Percentiles rank a stretch among this genome's conserved stretches.
Conservation (phyloP, 345 rosid species). For the Luvunga scandens region DNA sequence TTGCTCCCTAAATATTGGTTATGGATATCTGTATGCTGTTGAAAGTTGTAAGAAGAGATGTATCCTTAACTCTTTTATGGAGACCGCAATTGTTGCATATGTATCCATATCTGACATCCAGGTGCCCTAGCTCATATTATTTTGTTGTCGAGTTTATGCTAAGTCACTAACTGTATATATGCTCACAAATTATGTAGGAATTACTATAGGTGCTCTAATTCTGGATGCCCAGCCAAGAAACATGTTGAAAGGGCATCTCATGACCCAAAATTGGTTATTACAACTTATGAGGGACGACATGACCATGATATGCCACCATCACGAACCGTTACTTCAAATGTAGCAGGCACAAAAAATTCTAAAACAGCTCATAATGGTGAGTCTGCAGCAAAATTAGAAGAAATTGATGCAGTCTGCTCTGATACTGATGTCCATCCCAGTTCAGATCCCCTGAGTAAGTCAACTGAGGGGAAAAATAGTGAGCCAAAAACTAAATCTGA, state of each 20-base stretch:
- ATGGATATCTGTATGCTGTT: background rate
- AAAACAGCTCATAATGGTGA: slow-evolving; percentile 29
- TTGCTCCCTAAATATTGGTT: background rate
- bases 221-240: slow-evolving; percentile 91
- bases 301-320: slow-evolving; percentile 80
- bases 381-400: slow-evolving; percentile 35
- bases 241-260: slow-evolving; percentile 79
- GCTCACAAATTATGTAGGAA: slow-evolving; percentile 53
- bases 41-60: background rate
- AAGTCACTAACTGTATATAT: slow-evolving; percentile 12
- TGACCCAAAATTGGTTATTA: slow-evolving; percentile 62
- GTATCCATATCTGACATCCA: background rate
- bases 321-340: slow-evolving; percentile 61
- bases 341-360: slow-evolving; percentile 22
- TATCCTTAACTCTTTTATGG: background rate
- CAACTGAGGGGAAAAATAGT: slow-evolving; percentile 29
- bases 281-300: slow-evolving; percentile 89
- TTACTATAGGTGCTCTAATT: slow-evolving; percentile 90
- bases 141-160: background rate
- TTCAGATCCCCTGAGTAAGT: slow-evolving; percentile 30
- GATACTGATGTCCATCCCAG: slow-evolving; percentile 26
- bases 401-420: slow-evolving; percentile 20
- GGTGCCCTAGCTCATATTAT: background rate
- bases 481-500: slow-evolving; percentile 26
- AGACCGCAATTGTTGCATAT: background rate